Conservation (phyloP, 1,284 basidiomycete genomes). For the Cryptococcus maquisensis region DNA sequence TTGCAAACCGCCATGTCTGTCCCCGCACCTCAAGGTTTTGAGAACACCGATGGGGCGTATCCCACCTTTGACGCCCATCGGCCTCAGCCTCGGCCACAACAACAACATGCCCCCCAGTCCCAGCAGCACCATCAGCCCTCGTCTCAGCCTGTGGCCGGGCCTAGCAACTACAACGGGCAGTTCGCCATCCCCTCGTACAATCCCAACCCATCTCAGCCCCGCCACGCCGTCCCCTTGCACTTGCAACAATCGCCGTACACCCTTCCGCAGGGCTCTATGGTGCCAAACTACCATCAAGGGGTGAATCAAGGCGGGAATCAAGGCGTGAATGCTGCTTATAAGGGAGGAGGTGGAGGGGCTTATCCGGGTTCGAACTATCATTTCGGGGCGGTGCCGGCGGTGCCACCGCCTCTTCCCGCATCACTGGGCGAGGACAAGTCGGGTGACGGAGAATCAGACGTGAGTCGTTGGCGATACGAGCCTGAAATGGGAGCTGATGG, state of each 20-base stretch:
- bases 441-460: conserved; percentile 18
- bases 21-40: too few species aligned
- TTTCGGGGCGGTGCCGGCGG: too few species aligned
- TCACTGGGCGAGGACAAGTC: conserved; percentile 26
- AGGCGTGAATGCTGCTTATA: too few species aligned
- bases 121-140: not conserved
- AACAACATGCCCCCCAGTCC: not conserved
- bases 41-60: too few species aligned
- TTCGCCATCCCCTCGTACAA: not conserved
- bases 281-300: not conserved
- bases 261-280: not conserved
- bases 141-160: not conserved
- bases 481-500: not conserved
- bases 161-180: not conserved
- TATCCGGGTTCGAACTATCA: too few species aligned
- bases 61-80: not conserved
- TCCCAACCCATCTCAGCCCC: not conserved
- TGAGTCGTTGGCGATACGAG: conserved; percentile 20
- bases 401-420: not conserved
- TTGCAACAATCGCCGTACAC: not conserved
- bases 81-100: not conserved
- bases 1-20: too few species aligned
- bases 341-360: too few species aligned
- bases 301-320: too few species aligned
- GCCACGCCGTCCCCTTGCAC: not conserved